A percentile compares a stretch with the other conserved stretches of the same genome.
Conservation (phyloP, 1,139 yeast genomes). For the Debaryomycetaceae sp. region DNA sequence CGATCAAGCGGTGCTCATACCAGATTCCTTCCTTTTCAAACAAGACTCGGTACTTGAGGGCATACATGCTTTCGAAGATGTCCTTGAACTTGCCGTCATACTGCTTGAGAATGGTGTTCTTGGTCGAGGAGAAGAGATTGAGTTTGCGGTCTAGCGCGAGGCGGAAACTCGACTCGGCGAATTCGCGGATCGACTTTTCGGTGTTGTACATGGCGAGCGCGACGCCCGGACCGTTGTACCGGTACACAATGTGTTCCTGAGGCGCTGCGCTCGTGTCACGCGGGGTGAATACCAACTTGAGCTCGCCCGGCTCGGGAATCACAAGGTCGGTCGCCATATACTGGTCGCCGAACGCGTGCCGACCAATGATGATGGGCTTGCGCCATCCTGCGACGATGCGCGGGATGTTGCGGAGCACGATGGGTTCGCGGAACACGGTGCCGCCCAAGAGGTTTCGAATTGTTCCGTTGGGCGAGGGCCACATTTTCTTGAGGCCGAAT, state of each 20-base stretch:
- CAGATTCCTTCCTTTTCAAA: constrained; percentile 61
- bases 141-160: constrained; percentile 57
- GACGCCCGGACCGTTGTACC: constrained; percentile 58
- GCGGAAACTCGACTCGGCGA: constrained; percentile 71
- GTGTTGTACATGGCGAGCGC: constrained; percentile 80
- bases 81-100: constrained; percentile 80
- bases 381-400: constrained; percentile 72
- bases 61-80: constrained; percentile 60
- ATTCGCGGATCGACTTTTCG: constrained; percentile 66
- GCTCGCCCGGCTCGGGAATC: constrained; percentile 56
- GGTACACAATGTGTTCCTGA: constrained; percentile 41
- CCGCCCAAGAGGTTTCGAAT: constrained; percentile 75
- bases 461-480: constrained; percentile 82
- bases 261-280: constrained; percentile 43
- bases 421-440: constrained; percentile 77
- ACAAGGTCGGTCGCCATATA: constrained; percentile 72
- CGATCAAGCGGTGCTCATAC: constrained; percentile 76
- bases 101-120: constrained; percentile 71
- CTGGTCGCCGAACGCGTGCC: constrained; percentile 83
- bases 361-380: constrained; percentile 72
- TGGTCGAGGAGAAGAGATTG: constrained; percentile 63
- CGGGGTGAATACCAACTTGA: constrained; percentile 57
- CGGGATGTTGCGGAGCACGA: constrained; percentile 67
- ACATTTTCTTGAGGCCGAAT: constrained; percentile 66
- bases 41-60: constrained; percentile 39